Percentiles rank a stretch among this genome's conserved stretches.
phyloP scores from a whole-genome alignment of 345 rosid genomes.

The Syzygium aqueum region DNA sequence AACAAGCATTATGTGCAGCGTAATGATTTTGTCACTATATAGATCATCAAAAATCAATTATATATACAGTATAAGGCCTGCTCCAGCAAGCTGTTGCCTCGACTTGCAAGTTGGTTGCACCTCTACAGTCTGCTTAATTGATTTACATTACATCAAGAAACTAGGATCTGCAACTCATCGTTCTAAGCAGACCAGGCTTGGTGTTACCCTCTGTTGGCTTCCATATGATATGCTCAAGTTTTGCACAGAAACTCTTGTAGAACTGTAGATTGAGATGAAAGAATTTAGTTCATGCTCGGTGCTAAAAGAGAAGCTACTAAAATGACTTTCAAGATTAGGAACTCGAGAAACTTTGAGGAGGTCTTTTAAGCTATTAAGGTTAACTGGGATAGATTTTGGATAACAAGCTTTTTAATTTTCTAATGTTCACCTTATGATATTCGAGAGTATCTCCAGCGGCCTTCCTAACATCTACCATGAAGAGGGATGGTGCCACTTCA shows the following conservation, averaged over 20 bases:
- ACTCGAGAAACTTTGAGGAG: not conserved
- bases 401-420: not conserved
- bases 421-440: constrained; percentile 64
- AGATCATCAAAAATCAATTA: not conserved
- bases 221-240: constrained; percentile 74
- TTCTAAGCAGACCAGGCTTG: constrained; percentile 28
- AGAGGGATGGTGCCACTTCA: constrained; percentile 85
- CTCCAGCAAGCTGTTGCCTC: not conserved
- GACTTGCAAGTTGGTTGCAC: not conserved
- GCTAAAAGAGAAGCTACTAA: not conserved
- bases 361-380: not conserved
- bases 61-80: not conserved
- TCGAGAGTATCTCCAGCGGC: constrained; percentile 86
- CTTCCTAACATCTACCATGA: constrained; percentile 83
- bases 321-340: not conserved
- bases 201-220: constrained; percentile 41
- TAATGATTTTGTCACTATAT: not conserved
- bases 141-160: constrained; percentile 15
- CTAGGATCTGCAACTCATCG: constrained; percentile 40
- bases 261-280: constrained; percentile 29
- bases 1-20: not conserved
- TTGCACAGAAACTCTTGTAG: constrained; percentile 65
- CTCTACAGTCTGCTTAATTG: not conserved
- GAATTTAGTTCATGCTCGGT: not conserved
- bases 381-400: not conserved